Base-by-base conservation (phyloP, 768 basidiomycete genomes). In the Calvatia gigantea region DNA sequence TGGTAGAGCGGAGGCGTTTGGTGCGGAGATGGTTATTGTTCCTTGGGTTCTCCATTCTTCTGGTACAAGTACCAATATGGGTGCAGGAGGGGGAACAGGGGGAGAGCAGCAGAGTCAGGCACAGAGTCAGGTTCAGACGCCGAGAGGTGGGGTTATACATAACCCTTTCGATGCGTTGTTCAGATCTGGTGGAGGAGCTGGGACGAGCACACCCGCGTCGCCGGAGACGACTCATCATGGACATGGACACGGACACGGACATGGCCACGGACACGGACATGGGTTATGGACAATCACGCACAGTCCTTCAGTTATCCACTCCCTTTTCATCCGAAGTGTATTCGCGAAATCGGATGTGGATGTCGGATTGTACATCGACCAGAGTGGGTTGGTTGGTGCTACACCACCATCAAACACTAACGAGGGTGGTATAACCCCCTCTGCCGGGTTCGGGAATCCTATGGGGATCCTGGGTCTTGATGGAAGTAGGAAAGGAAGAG, bases 311-410 rank as follows among this genome's bases (percentile, higher is more conserved):
- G 68, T 76, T 2, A 70, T 82, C 5, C 91, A 97, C 62, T 87
- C 94, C 0, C 85, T 88, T 33, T 96, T 97, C 60, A 83, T 96
- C 6, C 84, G 94, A 0, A 76, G 81, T 8, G 84, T 97, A 12
- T 95, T 97, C 61, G 72, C 82, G 1, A 82, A 85, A 52, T 79
- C 87, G 5, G 72, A 67, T 58, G 83, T 75, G 17, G 91, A 98
- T 63, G 89, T 96, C 19, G 93, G 86, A 0, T 70, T 98, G 8
- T 93, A 87, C 64, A 80, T 98, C 44, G 93, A 97, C 63, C 78
- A 82, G 43, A 78, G 77, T 33, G 71, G 74, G 62, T 71, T 48
- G 62, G 37, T 23, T 25, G 17, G 41, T 1, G 69, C 57, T 59
- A 52, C 60, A 33, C 19, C 46, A 3, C 4, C 23, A 11, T 7